Conservation (phyloP, 768 basidiomycete genomes). For the Tephrocybe sp. region DNA sequence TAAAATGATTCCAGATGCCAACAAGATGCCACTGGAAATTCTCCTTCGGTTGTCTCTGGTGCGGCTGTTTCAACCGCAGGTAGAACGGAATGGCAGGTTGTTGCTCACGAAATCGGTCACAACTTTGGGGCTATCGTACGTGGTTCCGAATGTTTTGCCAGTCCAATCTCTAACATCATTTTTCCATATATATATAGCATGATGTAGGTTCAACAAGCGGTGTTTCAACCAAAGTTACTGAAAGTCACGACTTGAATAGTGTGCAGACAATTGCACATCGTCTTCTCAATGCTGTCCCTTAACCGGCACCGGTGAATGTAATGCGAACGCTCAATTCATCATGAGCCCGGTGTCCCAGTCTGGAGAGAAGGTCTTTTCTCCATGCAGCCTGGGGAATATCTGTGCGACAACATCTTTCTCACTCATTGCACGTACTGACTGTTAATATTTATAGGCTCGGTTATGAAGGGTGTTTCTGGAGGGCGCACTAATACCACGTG, state of each 20-base stretch:
- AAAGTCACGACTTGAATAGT: slow-evolving; percentile 41
- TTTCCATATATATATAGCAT: slow-evolving; percentile 40
- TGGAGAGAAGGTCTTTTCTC: slow-evolving; percentile 71
- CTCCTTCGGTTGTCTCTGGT: slow-evolving; percentile 63
- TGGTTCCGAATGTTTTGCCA: slow-evolving; percentile 16
- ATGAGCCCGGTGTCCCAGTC: slow-evolving; percentile 79
- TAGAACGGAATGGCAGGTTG: slow-evolving; percentile 78
- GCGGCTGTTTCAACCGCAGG: slow-evolving; percentile 81
- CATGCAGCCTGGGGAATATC: slow-evolving; percentile 82
- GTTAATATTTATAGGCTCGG: slow-evolving; percentile 45
- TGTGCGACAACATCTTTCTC: slow-evolving; percentile 45
- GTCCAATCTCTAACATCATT: slow-evolving; percentile 6
- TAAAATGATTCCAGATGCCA: slow-evolving; percentile 45
- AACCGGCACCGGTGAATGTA: slow-evolving; percentile 49
- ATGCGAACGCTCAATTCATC: slow-evolving; percentile 68
- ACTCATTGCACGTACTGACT: neutral
- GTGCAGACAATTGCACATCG: slow-evolving; percentile 61
- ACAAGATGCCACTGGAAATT: slow-evolving; percentile 44
- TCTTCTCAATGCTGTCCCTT: slow-evolving; percentile 70
- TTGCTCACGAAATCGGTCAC: slow-evolving; percentile 82
- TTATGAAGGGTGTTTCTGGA: slow-evolving; percentile 51
- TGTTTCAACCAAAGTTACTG: slow-evolving; percentile 8
- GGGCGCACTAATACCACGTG: slow-evolving; percentile 62
- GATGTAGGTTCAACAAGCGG: slow-evolving; percentile 40
- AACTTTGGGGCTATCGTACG: slow-evolving; percentile 89